phyloP scores from a whole-genome alignment of 139 green algal genomes.

The Asterochloris sp. region DNA sequence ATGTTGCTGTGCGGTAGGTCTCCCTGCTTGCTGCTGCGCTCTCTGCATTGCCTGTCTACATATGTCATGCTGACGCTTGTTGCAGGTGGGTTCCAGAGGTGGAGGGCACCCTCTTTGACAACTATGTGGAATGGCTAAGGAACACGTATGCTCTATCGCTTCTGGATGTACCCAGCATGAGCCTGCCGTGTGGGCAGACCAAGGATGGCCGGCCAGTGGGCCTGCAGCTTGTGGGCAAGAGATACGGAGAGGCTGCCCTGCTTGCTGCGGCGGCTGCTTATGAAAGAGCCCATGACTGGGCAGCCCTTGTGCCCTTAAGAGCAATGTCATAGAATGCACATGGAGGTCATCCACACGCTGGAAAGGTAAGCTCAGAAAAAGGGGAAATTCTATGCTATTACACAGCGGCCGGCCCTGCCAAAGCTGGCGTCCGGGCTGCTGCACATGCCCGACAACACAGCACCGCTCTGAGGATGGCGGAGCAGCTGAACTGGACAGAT shows the following conservation, averaged over 20 bases:
- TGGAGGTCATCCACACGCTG: not conserved
- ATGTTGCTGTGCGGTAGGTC: slow-evolving; percentile 20
- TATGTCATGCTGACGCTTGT: not conserved
- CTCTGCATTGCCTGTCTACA: no score
- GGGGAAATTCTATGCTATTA: no score
- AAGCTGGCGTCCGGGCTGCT: no score
- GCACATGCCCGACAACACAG: not conserved
- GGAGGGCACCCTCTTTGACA: slow-evolving; percentile 19
- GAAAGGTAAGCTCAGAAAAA: no score
- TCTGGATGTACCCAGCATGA: slow-evolving; percentile 16
- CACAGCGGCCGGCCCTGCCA: no score
- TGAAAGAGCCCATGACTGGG: slow-evolving; percentile 2
- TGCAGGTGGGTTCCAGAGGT: slow-evolving; percentile 31
- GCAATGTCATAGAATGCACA: not conserved
- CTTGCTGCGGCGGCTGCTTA: not conserved
- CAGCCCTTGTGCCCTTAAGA: slow-evolving; percentile 7
- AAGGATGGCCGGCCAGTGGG: slow-evolving; percentile 34
- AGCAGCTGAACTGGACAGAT: slow-evolving; percentile 2
- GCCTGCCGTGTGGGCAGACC: slow-evolving; percentile 22
- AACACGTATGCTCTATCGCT: slow-evolving; percentile 26
- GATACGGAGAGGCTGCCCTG: slow-evolving; percentile 7
- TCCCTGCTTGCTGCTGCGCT: not conserved
- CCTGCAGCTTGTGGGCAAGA: slow-evolving; percentile 34
- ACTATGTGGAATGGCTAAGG: slow-evolving; percentile 46
- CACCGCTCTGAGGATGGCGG: not conserved